Evolutionary conservation across 2,329 filamentous ascomycete species (phyloP).

Genomic region (Trichoderma lentiforme): DNA sequence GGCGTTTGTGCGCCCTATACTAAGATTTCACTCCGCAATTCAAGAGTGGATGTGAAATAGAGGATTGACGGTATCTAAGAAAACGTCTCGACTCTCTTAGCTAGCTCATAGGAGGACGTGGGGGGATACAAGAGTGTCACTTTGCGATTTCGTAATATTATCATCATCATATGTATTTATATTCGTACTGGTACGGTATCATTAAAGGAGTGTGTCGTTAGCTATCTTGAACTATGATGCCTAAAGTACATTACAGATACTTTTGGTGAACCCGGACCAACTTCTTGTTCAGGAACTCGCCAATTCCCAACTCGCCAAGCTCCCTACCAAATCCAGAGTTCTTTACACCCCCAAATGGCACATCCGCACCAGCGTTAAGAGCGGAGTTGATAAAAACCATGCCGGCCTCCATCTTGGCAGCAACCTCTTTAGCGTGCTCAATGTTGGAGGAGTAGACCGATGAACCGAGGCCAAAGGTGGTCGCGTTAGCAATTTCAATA

Average conservation of each 20-base stretch:
- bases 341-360: constrained; percentile 29
- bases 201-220: too few relatives aligned
- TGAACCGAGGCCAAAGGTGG: constrained; percentile 51
- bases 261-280: not conserved
- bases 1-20: too few relatives aligned
- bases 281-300: constrained; percentile 13
- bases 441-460: constrained; percentile 56
- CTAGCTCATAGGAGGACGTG: too few relatives aligned
- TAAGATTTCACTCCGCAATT: too few relatives aligned
- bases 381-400: constrained; percentile 39
- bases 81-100: too few relatives aligned
- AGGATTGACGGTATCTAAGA: too few relatives aligned
- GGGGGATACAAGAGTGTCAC: too few relatives aligned
- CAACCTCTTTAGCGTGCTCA: constrained; percentile 34
- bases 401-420: constrained; percentile 53
- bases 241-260: not conserved
- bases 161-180: too few relatives aligned
- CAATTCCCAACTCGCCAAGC: not conserved
- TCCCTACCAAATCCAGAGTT: constrained; percentile 3
- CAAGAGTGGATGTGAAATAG: too few relatives aligned
- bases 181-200: too few relatives aligned
- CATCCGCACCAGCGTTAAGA: constrained; percentile 23
- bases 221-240: too few relatives aligned
- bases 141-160: too few relatives aligned
- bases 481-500: constrained; percentile 35